Conservation (phyloP, 2,329 filamentous ascomycete species). For the Shiraia sp. region DNA sequence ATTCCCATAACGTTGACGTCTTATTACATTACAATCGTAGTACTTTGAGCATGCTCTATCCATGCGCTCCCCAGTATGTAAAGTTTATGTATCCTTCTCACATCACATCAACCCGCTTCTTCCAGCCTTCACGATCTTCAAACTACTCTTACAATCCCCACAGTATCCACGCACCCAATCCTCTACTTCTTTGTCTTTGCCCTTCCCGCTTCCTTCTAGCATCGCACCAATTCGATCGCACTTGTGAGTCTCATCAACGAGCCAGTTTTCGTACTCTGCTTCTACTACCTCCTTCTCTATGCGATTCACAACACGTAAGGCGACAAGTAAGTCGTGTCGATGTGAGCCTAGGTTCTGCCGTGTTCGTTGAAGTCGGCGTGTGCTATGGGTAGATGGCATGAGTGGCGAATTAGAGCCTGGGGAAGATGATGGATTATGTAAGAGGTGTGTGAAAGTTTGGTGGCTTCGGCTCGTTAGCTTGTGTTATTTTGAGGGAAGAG, state of each 20-base stretch:
- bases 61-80: background rate
- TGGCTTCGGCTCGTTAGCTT: slow-evolving; percentile 27
- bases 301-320: slow-evolving; percentile 84
- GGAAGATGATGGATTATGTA: slow-evolving; percentile 26
- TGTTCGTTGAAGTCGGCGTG: slow-evolving; percentile 70
- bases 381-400: slow-evolving; percentile 33
- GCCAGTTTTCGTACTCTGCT: slow-evolving; percentile 93
- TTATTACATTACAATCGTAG: background rate
- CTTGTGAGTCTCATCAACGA: slow-evolving; percentile 74
- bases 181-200: slow-evolving; percentile 51
- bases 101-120: slow-evolving; percentile 12
- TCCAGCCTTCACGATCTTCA: slow-evolving; percentile 12
- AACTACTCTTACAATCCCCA: slow-evolving; percentile 58
- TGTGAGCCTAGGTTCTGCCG: slow-evolving; percentile 82
- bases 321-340: slow-evolving; percentile 87
- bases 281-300: slow-evolving; percentile 84
- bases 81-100: background rate
- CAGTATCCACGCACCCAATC: slow-evolving; percentile 66
- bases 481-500: background rate
- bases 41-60: no score
- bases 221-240: slow-evolving; percentile 67
- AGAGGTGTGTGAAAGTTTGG: slow-evolving; percentile 43
- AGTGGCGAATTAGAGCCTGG: slow-evolving; percentile 22
- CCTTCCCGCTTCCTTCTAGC: slow-evolving; percentile 45
- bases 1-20: background rate